phyloP scores from a whole-genome alignment of 768 basidiomycete species.

The Galerina sulciceps region DNA sequence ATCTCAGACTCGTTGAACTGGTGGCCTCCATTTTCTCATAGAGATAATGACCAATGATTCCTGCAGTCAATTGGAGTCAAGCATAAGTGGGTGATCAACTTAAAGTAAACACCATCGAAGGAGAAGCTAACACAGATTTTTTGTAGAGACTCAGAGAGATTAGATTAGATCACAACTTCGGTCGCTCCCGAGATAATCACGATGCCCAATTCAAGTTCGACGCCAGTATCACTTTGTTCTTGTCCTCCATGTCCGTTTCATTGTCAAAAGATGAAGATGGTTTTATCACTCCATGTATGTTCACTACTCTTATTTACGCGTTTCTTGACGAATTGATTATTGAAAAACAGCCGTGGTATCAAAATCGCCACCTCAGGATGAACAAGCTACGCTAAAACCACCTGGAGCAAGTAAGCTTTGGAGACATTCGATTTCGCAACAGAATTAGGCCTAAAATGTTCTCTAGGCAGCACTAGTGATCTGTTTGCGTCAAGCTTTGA shows the following conservation, averaged over 20 bases:
- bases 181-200: constrained; percentile 25
- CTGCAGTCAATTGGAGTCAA: too few species aligned
- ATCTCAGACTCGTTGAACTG: not conserved
- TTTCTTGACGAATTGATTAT: constrained; percentile 4
- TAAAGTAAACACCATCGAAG: too few species aligned
- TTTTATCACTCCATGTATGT: constrained; percentile 69
- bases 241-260: constrained; percentile 27
- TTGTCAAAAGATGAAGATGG: constrained; percentile 74
- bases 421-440: not conserved
- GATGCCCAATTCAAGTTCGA: constrained; percentile 12
- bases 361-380: constrained; percentile 19
- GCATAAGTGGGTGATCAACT: too few species aligned
- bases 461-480: constrained; percentile 47
- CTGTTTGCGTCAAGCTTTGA: constrained; percentile 83
- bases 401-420: constrained; percentile 7
- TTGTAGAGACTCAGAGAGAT: constrained; percentile 2
- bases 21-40: not conserved
- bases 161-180: constrained; percentile 25
- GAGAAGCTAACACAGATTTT: too few species aligned
- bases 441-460: not conserved
- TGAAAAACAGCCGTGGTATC: constrained; percentile 26
- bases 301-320: constrained; percentile 11
- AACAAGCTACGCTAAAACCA: constrained; percentile 26
- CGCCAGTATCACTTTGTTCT: not conserved
- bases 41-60: too few species aligned